phyloP scores from a whole-genome alignment of 2,329 filamentous ascomycete genomes.

The Leptodontidium sp. region DNA sequence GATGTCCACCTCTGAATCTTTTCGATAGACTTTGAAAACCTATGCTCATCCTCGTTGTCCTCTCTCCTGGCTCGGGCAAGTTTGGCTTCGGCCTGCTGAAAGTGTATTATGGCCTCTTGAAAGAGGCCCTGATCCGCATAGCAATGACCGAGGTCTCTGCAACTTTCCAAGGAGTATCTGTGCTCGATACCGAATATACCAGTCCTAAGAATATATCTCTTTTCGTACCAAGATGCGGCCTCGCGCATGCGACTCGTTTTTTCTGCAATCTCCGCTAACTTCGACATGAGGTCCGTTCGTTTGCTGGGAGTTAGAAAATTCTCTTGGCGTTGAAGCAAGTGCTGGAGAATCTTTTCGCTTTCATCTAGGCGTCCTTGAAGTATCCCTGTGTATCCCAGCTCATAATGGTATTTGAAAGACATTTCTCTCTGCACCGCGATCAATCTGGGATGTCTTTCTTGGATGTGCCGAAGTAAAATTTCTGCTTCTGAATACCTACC shows the following conservation, averaged over 20 bases:
- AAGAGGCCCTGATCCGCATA: constrained; percentile 18
- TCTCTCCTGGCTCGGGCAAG: too few species aligned
- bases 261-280: neutral
- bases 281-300: neutral
- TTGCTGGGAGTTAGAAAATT: neutral
- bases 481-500: neutral
- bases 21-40: neutral
- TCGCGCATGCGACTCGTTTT: neutral
- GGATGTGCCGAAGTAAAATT: neutral
- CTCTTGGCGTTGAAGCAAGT: neutral
- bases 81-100: neutral
- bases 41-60: neutral
- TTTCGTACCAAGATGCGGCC: constrained; percentile 13
- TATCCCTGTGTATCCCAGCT: neutral
- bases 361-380: neutral
- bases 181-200: constrained; percentile 15
- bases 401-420: neutral
- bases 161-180: neutral
- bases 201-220: neutral
- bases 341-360: neutral
- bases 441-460: neutral
- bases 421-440: too few species aligned
- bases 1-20: neutral
- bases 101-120: neutral
- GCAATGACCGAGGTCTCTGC: neutral